A percentile compares a stretch with the other conserved stretches of the same genome.
Evolutionary conservation across 108 stramenopile genomes (phyloP).

Genomic region (Skeletonema grethae): DNA sequence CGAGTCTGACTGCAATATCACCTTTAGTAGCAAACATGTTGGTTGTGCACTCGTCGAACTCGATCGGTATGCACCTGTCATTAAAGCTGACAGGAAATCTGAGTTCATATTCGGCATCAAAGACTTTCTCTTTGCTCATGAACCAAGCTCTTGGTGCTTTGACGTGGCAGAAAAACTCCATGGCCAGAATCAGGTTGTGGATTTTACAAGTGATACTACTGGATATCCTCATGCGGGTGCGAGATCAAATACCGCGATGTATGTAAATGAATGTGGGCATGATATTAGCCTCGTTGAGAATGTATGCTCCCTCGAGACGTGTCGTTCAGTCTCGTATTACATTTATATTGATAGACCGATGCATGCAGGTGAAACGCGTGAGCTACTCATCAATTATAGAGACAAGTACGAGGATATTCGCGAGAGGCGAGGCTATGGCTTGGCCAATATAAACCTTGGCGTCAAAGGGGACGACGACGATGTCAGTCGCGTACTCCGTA

Average conservation of each 20-base stretch:
- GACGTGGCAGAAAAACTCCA: conserved; percentile 39
- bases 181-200: conserved; percentile 34
- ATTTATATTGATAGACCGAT: conserved; percentile 26
- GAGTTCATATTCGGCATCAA: conserved; percentile 38
- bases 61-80: conserved; percentile 41
- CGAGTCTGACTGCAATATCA: conserved; percentile 32
- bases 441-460: conserved; percentile 16
- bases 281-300: conserved; percentile 32
- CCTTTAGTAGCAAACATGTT: conserved; percentile 43
- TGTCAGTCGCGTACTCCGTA: conserved; percentile 22
- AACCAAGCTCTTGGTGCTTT: conserved; percentile 42
- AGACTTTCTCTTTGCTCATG: conserved; percentile 46
- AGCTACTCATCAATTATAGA: conserved; percentile 41
- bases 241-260: conserved; percentile 28
- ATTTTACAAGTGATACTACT: conserved; percentile 43
- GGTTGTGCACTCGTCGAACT: conserved; percentile 45
- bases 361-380: conserved; percentile 37
- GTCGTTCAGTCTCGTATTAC: conserved; percentile 38
- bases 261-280: conserved; percentile 51
- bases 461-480: conserved; percentile 27
- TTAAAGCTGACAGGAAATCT: conserved; percentile 42
- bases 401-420: conserved; percentile 35
- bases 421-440: conserved; percentile 42
- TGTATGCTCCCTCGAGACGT: conserved; percentile 18
- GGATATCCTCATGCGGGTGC: conserved; percentile 40